Evolutionary conservation across 2,329 filamentous ascomycete genomes (phyloP).

Genomic region (Talaromyces sp.): DNA sequence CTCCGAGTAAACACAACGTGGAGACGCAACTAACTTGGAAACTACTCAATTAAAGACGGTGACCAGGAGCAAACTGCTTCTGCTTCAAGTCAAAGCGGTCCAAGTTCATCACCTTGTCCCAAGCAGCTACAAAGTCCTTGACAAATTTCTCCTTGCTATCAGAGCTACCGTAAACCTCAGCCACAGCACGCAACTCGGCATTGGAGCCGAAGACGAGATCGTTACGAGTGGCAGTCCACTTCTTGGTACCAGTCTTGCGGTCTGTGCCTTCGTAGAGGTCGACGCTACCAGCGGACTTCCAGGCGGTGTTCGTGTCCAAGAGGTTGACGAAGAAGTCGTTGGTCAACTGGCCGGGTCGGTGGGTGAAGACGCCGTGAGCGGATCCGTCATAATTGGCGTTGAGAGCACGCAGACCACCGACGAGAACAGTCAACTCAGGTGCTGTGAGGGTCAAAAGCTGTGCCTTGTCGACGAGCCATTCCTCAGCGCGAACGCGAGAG

Average conservation of each 20-base stretch:
- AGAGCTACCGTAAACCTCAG: slow-evolving; percentile 65
- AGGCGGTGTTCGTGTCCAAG: slow-evolving; percentile 63
- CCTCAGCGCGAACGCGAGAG: slow-evolving; percentile 61
- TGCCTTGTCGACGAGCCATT: slow-evolving; percentile 69
- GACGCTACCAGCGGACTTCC: slow-evolving; percentile 52
- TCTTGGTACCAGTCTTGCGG: slow-evolving; percentile 62
- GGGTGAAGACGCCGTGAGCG: slow-evolving; percentile 64
- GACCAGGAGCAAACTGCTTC: background rate
- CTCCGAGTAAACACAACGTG: background rate
- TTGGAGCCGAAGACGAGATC: slow-evolving; percentile 73
- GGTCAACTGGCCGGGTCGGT: slow-evolving; percentile 64
- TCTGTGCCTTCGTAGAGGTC: slow-evolving; percentile 64
- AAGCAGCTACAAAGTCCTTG: slow-evolving; percentile 67
- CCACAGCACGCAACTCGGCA: slow-evolving; percentile 66
- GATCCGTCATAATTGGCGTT: slow-evolving; percentile 71
- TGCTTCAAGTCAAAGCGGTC: slow-evolving; percentile 63
- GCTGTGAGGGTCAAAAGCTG: slow-evolving; percentile 67
- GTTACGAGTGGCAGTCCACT: slow-evolving; percentile 66
- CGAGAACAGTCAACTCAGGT: slow-evolving; percentile 67
- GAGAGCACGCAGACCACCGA: slow-evolving; percentile 69
- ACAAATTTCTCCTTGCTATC: slow-evolving; percentile 64
- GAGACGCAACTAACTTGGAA: background rate
- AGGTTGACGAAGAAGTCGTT: slow-evolving; percentile 83
- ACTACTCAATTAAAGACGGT: slow-evolving; percentile 5
- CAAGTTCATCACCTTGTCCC: slow-evolving; percentile 71